Evolutionary conservation across 306 rosid species (phyloP), one percentile per base, ranked within the genome.

Genomic region (Acacia melanoxylon): DNA sequence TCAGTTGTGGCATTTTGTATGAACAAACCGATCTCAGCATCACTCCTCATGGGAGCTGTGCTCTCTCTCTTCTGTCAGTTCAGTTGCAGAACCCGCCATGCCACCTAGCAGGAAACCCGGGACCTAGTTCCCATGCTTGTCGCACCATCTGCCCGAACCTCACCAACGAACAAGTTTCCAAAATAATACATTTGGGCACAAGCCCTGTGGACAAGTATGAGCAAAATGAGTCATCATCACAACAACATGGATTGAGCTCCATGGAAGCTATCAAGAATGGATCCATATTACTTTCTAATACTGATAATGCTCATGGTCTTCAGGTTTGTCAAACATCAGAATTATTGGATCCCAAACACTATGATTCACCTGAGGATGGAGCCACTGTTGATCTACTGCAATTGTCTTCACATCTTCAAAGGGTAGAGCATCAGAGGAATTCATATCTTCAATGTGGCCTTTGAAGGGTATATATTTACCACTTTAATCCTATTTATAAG

Each of bases 51-150:
- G 61, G 84, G 15, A 33, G 84, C 65, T 62, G 89, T 90, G 97
- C 92, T 93, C 94, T 90, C 96, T 93, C 97, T 93, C 97, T 93
- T 91, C 96, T 93, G 96, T 61, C 68, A 61, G 68, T 61, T 61
- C 37, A 61, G 9, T 61, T 17, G 11, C 68, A 61, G 20, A 12
- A 61, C 19, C 68, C 6, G 19, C 85, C 85, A 17, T 72, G 48
- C 74, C 84, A 70, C 45, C 42, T 83, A n/a, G 76, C 88, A 11
- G 87, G 74, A 85, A 82, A 61, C 70, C 77, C 80, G n/a, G 25
- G 66, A 20, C 65, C 86, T 48, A 82, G 84, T 56, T 81, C 89
- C 78, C 78, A 15, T 74, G 52, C n/a, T 54, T 41, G 74, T 10
- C 89, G 61, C 11, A 75, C 87, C 59, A 56, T 51, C 76, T 59